Evolutionary conservation across 1,284 basidiomycete species (phyloP).

Genomic region (Flammula alnicola): DNA sequence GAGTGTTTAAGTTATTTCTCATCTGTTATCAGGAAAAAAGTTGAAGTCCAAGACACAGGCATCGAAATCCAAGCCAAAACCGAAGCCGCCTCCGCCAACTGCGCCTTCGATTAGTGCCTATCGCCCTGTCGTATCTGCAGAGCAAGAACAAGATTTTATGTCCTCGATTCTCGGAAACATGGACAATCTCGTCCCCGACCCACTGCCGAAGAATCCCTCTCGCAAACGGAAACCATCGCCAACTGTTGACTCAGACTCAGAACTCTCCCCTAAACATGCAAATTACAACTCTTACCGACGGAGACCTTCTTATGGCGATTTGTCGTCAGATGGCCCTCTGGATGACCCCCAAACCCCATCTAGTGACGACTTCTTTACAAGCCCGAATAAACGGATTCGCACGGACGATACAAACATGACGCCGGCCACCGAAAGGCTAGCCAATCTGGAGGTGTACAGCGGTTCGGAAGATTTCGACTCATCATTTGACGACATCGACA

Average conservation of each 20-base stretch:
- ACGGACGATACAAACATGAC: conserved; percentile 48
- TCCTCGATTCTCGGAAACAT: conserved; percentile 72
- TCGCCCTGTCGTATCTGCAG: conserved; percentile 71
- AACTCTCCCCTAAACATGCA: conserved; percentile 40
- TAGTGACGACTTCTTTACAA: conserved; percentile 62
- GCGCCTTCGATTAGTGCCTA: conserved; percentile 76
- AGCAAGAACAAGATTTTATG: conserved; percentile 90
- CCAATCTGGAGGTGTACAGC: conserved; percentile 60
- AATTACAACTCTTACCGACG: conserved; percentile 31
- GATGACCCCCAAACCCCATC: conserved; percentile 52
- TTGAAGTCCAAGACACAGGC: conserved; percentile 40
- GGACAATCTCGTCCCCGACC: conserved; percentile 50
- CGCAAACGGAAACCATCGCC: conserved; percentile 80
- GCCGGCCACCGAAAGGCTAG: conserved; percentile 60
- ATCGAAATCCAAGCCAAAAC: conserved; percentile 42
- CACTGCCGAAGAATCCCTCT: conserved; percentile 40
- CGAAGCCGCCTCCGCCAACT: conserved; percentile 51
- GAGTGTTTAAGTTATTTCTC: no score
- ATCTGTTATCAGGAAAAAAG: conserved; percentile 44
- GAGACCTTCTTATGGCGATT: conserved; percentile 36
- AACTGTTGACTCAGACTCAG: conserved; percentile 41
- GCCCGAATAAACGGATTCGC: conserved; percentile 70
- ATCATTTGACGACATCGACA: conserved; percentile 61
- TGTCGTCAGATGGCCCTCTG: conserved; percentile 62
- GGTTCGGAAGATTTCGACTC: conserved; percentile 49